Percentiles rank a stretch among this genome's conserved stretches.
Evolutionary conservation across 768 basidiomycete genomes (phyloP).

Genomic region (Tephrocybe sp.): DNA sequence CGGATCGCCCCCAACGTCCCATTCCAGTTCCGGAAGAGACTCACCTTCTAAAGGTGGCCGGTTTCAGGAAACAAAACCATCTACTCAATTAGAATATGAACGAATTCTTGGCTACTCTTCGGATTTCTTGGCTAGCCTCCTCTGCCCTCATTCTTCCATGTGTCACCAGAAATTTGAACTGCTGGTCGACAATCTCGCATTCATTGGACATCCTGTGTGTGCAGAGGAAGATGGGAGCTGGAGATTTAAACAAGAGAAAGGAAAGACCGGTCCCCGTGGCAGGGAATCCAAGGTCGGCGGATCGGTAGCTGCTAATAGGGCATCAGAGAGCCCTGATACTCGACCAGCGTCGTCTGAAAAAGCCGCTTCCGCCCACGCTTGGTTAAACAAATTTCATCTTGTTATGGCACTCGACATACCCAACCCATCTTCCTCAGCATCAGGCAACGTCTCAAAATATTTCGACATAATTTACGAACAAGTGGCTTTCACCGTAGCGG

Average conservation of each 20-base stretch:
- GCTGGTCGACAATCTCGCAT: constrained; percentile 85
- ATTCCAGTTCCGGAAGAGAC: constrained; percentile 46
- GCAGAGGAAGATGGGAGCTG: constrained; percentile 70
- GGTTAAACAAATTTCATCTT: constrained; percentile 80
- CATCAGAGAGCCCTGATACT: constrained; percentile 24
- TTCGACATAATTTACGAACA: constrained; percentile 89
- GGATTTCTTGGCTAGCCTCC: constrained; percentile 75
- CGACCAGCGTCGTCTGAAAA: constrained; percentile 34
- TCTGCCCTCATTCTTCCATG: constrained; percentile 74
- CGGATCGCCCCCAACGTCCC: constrained; percentile 42
- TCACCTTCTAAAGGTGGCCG: constrained; percentile 47
- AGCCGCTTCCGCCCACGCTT: constrained; percentile 32
- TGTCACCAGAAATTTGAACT: constrained; percentile 96
- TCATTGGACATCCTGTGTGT: constrained; percentile 93
- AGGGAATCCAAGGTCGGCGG: constrained; percentile 46
- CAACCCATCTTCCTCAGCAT: constrained; percentile 82
- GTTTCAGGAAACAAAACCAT: constrained; percentile 32
- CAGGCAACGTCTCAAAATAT: constrained; percentile 73
- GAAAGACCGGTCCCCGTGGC: constrained; percentile 48
- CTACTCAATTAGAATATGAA: constrained; percentile 53
- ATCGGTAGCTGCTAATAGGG: constrained; percentile 29
- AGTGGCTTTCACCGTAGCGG: constrained; percentile 85
- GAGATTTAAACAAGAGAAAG: constrained; percentile 68
- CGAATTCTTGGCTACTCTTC: constrained; percentile 76
- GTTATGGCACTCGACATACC: constrained; percentile 87